phyloP scores from a whole-genome alignment of 2,329 filamentous ascomycete genomes.

The Metarhizium sp. region DNA sequence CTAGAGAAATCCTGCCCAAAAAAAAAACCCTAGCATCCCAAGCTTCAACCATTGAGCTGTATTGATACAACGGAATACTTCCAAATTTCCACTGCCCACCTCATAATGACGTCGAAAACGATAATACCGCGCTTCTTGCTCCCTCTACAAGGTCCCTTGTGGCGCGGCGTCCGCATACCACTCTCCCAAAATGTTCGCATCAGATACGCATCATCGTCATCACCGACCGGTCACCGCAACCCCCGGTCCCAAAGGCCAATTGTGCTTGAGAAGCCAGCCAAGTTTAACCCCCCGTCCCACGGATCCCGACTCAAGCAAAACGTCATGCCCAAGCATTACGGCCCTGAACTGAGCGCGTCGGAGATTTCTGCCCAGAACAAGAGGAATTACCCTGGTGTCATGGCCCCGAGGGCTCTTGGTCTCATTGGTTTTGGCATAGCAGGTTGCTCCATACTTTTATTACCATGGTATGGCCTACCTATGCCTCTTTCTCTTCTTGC shows the following conservation, averaged over 20 bases:
- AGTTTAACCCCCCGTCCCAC: conserved; percentile 90
- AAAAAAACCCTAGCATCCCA: not conserved
- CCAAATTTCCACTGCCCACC: not conserved
- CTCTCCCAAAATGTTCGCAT: conserved; percentile 25
- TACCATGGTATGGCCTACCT: conserved; percentile 57
- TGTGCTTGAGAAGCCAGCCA: conserved; percentile 76
- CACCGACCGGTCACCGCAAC: conserved; percentile 8
- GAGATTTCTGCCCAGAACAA: conserved; percentile 57
- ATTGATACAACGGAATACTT: not conserved
- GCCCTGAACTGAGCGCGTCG: conserved; percentile 56
- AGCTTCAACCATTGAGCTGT: not conserved
- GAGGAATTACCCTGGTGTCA: conserved; percentile 79
- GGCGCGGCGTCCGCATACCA: conserved; percentile 34
- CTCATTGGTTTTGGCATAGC: conserved; percentile 78
- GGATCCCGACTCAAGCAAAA: conserved; percentile 54
- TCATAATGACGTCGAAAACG: conserved; percentile 35
- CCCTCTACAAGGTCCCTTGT: conserved; percentile 48
- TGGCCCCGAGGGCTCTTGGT: conserved; percentile 73
- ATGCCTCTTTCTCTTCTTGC: not conserved
- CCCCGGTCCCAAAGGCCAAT: conserved; percentile 42
- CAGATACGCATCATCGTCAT: conserved; percentile 24
- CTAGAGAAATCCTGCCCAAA: too few relatives aligned
- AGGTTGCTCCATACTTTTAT: conserved; percentile 71
- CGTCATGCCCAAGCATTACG: conserved; percentile 58
- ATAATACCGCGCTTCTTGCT: conserved; percentile 60